Percentiles rank a stretch among this genome's conserved stretches.
Evolutionary conservation across 1,284 basidiomycete species (phyloP).

Genomic region (Pterulicium gracile): DNA sequence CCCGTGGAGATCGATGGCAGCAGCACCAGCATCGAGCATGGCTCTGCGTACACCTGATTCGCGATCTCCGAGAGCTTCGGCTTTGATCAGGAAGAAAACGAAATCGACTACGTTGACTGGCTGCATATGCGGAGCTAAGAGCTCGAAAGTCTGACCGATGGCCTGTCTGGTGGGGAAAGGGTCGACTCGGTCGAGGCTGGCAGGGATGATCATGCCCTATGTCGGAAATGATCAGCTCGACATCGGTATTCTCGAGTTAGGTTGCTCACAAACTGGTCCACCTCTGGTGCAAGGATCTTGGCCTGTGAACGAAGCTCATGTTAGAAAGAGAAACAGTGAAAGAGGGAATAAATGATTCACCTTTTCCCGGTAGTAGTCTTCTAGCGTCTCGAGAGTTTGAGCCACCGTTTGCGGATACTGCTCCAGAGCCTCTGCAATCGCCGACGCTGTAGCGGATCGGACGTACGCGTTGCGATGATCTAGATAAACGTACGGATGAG

Average conservation of each 20-base stretch:
- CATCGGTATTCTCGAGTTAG: not conserved
- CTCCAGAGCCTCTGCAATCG: constrained; percentile 72
- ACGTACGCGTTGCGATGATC: constrained; percentile 80
- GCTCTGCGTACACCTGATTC: constrained; percentile 72
- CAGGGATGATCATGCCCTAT: constrained; percentile 89
- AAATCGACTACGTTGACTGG: constrained; percentile 64
- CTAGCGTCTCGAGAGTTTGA: constrained; percentile 36
- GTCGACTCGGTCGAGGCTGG: constrained; percentile 85
- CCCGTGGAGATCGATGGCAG: constrained; percentile 81
- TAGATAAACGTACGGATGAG: constrained; percentile 17
- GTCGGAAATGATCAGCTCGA: constrained; percentile 5
- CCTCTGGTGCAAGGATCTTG: constrained; percentile 81
- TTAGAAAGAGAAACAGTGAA: not conserved
- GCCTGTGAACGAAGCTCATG: constrained; percentile 40
- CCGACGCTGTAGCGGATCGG: constrained; percentile 60
- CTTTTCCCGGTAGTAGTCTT: constrained; percentile 79
- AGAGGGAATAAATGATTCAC: constrained; percentile 20
- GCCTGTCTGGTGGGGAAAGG: constrained; percentile 86
- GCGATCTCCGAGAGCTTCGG: constrained; percentile 85
- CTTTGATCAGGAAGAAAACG: constrained; percentile 81
- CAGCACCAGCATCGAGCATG: constrained; percentile 81
- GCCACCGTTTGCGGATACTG: constrained; percentile 63
- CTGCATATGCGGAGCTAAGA: constrained; percentile 61
- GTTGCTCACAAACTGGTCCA: constrained; percentile 71
- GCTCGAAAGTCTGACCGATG: constrained; percentile 61